Conservation (phyloP, 768 basidiomycete species). For the Trametes cingulata region DNA sequence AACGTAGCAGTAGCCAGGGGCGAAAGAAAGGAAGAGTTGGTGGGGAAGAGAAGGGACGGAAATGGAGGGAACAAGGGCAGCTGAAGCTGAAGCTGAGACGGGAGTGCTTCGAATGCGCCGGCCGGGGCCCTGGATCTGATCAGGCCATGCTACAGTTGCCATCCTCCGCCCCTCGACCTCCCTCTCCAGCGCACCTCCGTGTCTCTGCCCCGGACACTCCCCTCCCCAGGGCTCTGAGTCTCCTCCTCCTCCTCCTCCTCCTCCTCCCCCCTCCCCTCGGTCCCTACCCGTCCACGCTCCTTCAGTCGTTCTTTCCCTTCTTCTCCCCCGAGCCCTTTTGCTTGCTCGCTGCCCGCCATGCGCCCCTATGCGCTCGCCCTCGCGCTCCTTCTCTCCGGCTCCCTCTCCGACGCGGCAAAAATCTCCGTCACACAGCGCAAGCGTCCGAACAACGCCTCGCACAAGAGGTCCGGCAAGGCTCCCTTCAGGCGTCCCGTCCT, state of each 20-base stretch:
- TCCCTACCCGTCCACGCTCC: constrained; percentile 24
- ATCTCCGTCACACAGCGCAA: constrained; percentile 50
- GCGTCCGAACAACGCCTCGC: constrained; percentile 28
- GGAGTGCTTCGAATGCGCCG: too few relatives aligned
- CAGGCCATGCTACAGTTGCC: too few relatives aligned
- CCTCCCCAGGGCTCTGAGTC: too few relatives aligned
- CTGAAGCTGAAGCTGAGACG: not conserved
- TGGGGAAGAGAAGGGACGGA: not conserved
- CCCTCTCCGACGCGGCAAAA: constrained; percentile 45
- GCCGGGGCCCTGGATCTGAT: too few relatives aligned
- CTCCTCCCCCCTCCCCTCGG: constrained; percentile 19
- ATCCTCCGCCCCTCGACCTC: not conserved
- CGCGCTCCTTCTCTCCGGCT: constrained; percentile 39
- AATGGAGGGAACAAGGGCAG: not conserved
- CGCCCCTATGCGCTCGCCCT: constrained; percentile 39
- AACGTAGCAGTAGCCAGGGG: too few relatives aligned
- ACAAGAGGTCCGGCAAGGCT: constrained; percentile 39
- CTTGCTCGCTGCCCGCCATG: constrained; percentile 37
- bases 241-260: not conserved
- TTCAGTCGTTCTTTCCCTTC: constrained; percentile 25
- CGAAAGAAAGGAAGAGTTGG: not conserved
- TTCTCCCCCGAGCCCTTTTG: constrained; percentile 25
- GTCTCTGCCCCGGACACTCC: too few relatives aligned
- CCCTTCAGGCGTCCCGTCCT: constrained; percentile 27
- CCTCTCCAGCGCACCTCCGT: not conserved